These are phyloP conservation scores for Ophiostoma pallidulum DNA, from an alignment of 2,329 filamentous ascomycete genomes.

Conservation along the genomic window DNA sequence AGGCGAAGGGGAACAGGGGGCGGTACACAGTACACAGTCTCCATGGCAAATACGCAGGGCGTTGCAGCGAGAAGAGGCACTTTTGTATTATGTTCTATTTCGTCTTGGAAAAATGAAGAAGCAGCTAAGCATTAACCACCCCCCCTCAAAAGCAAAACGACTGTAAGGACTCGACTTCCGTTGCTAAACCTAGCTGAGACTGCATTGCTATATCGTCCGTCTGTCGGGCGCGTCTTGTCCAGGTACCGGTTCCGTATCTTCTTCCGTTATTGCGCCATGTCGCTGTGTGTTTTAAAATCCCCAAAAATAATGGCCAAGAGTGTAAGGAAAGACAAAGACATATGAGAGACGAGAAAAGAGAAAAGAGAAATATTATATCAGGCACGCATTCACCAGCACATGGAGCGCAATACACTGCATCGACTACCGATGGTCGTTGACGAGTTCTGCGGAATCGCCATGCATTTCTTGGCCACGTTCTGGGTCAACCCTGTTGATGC, in stretches of 20 bases:
- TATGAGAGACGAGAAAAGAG: not conserved
- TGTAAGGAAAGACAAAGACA: conserved; percentile 1
- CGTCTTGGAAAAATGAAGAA: no score
- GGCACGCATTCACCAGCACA: not conserved
- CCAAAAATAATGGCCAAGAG: no score
- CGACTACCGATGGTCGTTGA: conserved; percentile 25
- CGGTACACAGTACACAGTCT: no score
- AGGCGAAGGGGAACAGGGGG: no score
- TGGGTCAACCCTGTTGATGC: conserved; percentile 45
- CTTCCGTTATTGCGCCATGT: conserved; percentile 8
- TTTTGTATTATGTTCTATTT: no score
- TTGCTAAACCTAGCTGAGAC: no score
- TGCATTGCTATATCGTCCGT: not conserved
- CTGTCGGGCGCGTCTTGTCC: not conserved
- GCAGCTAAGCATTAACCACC: no score
- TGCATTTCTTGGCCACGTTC: conserved; percentile 37
- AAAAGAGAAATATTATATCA: not conserved
- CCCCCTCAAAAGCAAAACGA: no score
- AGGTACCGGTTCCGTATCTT: not conserved
- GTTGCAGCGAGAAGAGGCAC: no score
- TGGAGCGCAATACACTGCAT: no score
- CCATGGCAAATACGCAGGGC: no score
- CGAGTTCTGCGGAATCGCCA: conserved; percentile 47
- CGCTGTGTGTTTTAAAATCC: conserved; percentile 4
- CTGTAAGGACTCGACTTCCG: no score